A percentile compares a stretch with the other conserved stretches of the same genome.
phyloP scores from a whole-genome alignment of 192 early-diverging fungal species.

The Geranomyces michiganensis region DNA sequence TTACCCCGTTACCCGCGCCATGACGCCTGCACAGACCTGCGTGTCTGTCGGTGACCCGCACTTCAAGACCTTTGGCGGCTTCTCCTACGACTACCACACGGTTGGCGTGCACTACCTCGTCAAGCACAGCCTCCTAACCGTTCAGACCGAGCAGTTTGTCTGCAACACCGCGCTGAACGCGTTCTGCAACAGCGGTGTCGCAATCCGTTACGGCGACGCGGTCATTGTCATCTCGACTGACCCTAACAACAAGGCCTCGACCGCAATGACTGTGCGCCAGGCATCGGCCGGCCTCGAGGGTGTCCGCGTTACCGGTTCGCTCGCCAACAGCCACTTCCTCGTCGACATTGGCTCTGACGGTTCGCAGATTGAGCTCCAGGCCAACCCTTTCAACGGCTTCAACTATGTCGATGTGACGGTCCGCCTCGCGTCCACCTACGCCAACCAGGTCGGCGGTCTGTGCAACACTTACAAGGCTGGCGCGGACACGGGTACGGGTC shows the following conservation, averaged over 20 bases:
- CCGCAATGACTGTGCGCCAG: slow-evolving; percentile 17
- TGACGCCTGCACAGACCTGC: slow-evolving; percentile 16
- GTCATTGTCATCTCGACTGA: slow-evolving; percentile 26
- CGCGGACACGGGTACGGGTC: slow-evolving; percentile 13
- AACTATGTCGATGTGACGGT: slow-evolving; percentile 23
- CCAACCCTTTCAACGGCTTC: slow-evolving; percentile 23
- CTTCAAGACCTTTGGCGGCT: slow-evolving; percentile 33
- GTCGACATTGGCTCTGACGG: slow-evolving; percentile 20
- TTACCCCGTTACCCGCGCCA: slow-evolving; percentile 10
- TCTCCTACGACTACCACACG: slow-evolving; percentile 19
- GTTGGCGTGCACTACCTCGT: slow-evolving; percentile 25
- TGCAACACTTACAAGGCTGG: slow-evolving; percentile 27
- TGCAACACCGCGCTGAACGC: slow-evolving; percentile 6
- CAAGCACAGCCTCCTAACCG: slow-evolving; percentile 14
- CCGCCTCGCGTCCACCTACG: slow-evolving; percentile 21
- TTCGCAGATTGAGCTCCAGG: slow-evolving; percentile 20
- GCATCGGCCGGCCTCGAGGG: slow-evolving; percentile 17
- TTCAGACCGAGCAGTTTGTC: slow-evolving; percentile 13
- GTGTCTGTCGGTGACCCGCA: slow-evolving; percentile 27
- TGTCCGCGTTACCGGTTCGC: slow-evolving; percentile 6
- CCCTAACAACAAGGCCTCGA: slow-evolving; percentile 4
- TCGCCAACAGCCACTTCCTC: slow-evolving; percentile 13
- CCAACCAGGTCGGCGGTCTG: slow-evolving; percentile 20
- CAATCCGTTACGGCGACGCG: slow-evolving; percentile 22
- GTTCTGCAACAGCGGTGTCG: slow-evolving; percentile 22